Percentiles rank a stretch among this genome's conserved stretches.
phyloP scores from a whole-genome alignment of 495 filamentous ascomycete genomes.

The Aspergillus coremiiformis region DNA sequence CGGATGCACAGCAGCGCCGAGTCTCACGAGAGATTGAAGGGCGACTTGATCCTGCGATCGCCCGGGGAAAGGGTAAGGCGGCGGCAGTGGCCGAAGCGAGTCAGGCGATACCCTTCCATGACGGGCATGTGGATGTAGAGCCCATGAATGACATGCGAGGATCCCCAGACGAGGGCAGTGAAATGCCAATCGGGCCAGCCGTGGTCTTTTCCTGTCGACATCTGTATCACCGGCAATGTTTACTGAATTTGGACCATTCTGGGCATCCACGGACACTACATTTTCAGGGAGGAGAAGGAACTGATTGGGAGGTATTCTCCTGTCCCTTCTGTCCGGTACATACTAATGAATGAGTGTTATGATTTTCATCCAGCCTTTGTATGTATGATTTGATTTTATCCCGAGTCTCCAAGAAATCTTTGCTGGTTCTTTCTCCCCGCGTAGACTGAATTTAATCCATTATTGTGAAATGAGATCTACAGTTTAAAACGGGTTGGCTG shows the following conservation, averaged over 20 bases:
- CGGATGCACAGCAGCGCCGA: conserved; percentile 31
- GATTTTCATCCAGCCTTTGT: conserved; percentile 28
- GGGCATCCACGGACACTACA: conserved; percentile 16
- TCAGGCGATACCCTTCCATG: conserved; percentile 12
- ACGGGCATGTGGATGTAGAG: conserved; percentile 12
- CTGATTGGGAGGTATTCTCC: conserved; percentile 13
- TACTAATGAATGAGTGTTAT: conserved; percentile 33
- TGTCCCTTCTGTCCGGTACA: conserved; percentile 23
- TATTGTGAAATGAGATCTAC: too few species aligned
- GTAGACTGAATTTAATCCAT: too few species aligned
- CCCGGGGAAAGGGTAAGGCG: conserved; percentile 39
- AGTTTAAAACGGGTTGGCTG: too few species aligned
- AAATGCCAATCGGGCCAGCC: conserved; percentile 23
- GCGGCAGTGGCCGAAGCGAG: conserved; percentile 19
- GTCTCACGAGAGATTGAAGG: conserved; percentile 25
- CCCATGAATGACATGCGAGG: conserved; percentile 14
- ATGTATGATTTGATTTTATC: too few species aligned
- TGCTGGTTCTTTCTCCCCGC: too few species aligned
- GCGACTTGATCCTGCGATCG: conserved; percentile 21
- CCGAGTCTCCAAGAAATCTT: too few species aligned
- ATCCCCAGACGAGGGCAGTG: conserved; percentile 7
- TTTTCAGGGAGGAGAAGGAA: neutral
- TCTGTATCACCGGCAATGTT: conserved; percentile 45
- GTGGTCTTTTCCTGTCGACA: conserved; percentile 51
- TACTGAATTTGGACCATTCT: conserved; percentile 26